Percentiles rank a stretch among this genome's conserved stretches.
Evolutionary conservation across 164 flowering plant genomes (phyloP).

Genomic region (Umbilicus rupestris): DNA sequence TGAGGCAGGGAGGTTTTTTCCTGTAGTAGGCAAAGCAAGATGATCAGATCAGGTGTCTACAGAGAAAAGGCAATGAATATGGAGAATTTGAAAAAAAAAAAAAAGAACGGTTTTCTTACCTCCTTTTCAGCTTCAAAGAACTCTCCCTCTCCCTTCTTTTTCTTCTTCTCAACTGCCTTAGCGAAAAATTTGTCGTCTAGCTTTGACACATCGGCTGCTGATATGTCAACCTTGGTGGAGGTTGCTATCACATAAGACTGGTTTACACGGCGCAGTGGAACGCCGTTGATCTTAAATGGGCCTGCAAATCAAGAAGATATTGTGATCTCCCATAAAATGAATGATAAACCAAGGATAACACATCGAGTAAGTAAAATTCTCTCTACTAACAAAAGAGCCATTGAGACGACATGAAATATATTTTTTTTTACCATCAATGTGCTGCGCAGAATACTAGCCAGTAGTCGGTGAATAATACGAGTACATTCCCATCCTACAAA

Average conservation of each 20-base stretch:
- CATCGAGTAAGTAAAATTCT: no score
- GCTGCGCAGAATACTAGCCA: no score
- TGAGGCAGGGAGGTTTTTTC: slow-evolving; percentile 52
- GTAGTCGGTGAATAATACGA: no score
- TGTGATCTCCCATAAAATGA: neutral
- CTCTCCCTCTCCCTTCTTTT: slow-evolving; percentile 69
- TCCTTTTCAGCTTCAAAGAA: slow-evolving; percentile 81
- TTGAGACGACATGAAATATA: neutral
- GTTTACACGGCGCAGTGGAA: slow-evolving; percentile 81
- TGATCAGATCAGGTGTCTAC: no score
- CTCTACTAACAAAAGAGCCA: no score
- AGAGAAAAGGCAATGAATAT: no score
- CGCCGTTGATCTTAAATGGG: slow-evolving; percentile 82
- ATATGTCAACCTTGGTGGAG: slow-evolving; percentile 75
- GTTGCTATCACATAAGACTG: slow-evolving; percentile 85
- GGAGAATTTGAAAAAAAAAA: no score
- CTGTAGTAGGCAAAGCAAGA: slow-evolving; percentile 17
- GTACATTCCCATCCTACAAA: no score
- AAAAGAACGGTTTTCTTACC: no score
- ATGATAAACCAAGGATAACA: no score
- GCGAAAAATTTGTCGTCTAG: slow-evolving; percentile 76
- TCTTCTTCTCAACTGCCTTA: slow-evolving; percentile 41
- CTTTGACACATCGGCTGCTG: slow-evolving; percentile 53
- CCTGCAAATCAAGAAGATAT: slow-evolving; percentile 27
- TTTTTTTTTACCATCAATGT: no score